phyloP scores from a whole-genome alignment of 129 eudicot genomes.

The Flaveria sonorensis region DNA sequence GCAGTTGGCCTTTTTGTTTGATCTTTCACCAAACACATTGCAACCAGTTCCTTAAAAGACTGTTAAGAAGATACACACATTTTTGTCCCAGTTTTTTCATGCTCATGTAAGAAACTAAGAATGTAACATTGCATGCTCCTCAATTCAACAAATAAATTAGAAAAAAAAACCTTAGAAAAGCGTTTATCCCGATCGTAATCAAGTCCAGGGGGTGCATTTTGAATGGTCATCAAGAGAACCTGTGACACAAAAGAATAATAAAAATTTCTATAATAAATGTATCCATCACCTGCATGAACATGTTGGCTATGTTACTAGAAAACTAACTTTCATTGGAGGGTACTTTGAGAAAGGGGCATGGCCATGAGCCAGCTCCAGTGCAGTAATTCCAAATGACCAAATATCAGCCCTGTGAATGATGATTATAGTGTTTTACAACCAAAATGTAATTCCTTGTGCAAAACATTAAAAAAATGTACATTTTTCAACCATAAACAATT shows the following conservation, averaged over 20 bases:
- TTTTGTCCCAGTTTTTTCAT: not conserved
- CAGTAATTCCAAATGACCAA: slow-evolving; percentile 98
- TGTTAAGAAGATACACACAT: slow-evolving; percentile 39
- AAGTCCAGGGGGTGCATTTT: slow-evolving; percentile 99
- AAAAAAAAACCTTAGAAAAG: slow-evolving; percentile 75
- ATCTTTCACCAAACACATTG: slow-evolving; percentile 99
- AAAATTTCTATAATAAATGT: not conserved
- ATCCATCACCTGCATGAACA: slow-evolving; percentile 34
- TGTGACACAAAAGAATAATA: slow-evolving; percentile 33
- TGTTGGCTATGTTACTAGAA: slow-evolving; percentile 9
- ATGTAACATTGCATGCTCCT: slow-evolving; percentile 24
- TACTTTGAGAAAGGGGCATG: slow-evolving; percentile 99
- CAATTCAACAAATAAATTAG: slow-evolving; percentile 1
- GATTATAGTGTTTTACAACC: slow-evolving; percentile 24
- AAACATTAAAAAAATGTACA: slow-evolving; percentile 37
- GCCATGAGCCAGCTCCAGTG: slow-evolving; percentile 98
- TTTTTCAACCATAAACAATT: slow-evolving; percentile 34
- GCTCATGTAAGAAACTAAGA: not conserved
- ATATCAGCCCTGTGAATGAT: slow-evolving; percentile 76
- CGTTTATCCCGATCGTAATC: slow-evolving; percentile 98
- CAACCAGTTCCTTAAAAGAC: slow-evolving; percentile 97
- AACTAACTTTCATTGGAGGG: slow-evolving; percentile 95
- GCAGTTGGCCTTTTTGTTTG: slow-evolving; percentile 94
- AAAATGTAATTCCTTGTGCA: slow-evolving; percentile 5
- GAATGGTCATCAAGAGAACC: slow-evolving; percentile 98